Base-by-base conservation (phyloP, 2,329 filamentous ascomycete genomes). In the Akanthomyces lecanii region DNA sequence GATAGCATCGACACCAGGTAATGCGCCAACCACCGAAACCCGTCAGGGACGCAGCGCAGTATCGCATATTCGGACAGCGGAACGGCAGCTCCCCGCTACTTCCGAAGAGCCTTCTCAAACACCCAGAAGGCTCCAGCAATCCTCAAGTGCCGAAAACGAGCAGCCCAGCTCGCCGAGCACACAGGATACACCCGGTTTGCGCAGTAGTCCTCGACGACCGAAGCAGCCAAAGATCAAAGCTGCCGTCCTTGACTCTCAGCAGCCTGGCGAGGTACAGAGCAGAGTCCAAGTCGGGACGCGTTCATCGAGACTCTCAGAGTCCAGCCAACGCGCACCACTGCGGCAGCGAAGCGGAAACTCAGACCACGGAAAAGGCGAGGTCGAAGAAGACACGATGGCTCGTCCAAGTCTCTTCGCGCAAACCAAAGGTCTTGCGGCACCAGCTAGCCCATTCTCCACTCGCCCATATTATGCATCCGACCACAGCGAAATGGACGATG, bases 1-100 rank as follows among this genome's bases (percentile, higher is more conserved):
- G 63, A 76, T 77, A 70, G 69, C 62, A 56, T 73, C 72, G 50
- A 69, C 72, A 5, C 68, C 71, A 45, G 65, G 62, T 57, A 25
- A 33, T 7, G 63, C 61, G 11, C 47, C 64, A 25, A 8, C 25
- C 28, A 36, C 14, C 30, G 42, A 48, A 25, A 3, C 5, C 14
- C 60, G 23, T 5, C 60, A 47, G 48, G n/a, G 33, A 21, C 14
- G 11, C n/a, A 48, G 30, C n/a, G 12, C 51, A 25, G 5, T 18
- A 21, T 23, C 18, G 16, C 60, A 62, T 12, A 42, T 21, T 7
- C 28, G 23, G 48, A 23, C 8, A 40, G 8, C 58, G n/a, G 48
- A 53, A 28, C 25, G 16, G 2, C 55, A 48, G 16, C 8, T 12
- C 5, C n/a, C 11, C 11, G 16, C 11, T 11, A 25, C 36, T 4